Base-by-base conservation (phyloP, 2,329 filamentous ascomycete genomes). In the Fusarium sp. region DNA sequence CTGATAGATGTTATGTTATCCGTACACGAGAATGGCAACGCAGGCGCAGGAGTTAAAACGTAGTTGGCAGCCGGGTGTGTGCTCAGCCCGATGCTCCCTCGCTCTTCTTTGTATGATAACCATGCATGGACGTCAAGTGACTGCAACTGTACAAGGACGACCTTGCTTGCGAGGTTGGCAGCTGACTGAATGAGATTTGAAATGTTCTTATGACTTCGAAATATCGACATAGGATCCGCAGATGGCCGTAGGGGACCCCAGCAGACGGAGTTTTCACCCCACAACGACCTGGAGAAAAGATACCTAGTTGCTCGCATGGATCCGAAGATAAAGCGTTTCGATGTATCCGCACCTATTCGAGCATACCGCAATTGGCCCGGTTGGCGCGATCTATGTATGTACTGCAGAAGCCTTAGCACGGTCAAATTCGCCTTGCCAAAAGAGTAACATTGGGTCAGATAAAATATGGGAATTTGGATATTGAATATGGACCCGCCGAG, bases 331-430 rank as follows among this genome's bases (percentile, higher is more conserved):
- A 53, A 57, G 48, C 67, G 57, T 62, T 55, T 41, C 50, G 56
- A 59, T 63, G 55, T n/a, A n/a, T n/a, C n/a, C n/a, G n/a, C n/a
- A n/a, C n/a, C n/a, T 50, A 20, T 28, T 63, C 23, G 49, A 56
- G 55, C 35, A 53, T 33, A 50, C 39, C 49, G 68, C 63, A 54
- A 74, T 74, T 74, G 72, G 72, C 47, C 57, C 72, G 72, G 72
- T 57, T 74, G 66, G 26, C 57, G 38, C 60, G 57, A 67, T 59
- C 57, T 29, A n/a, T n/a, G n/a, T n/a, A n/a, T n/a, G n/a, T n/a
- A n/a, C n/a, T n/a, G n/a, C n/a, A 61, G 55, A 58, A 68, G 50
- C 62, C 44, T 60, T 54, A 49, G 9, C 21, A 60, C 26, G 38
- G 21, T 61, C 61, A 63, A 47, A 52, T 63, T 61, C 39, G 6